Evolutionary conservation across 345 rosid genomes (phyloP), one percentile per base, ranked within the genome.

Genomic region (Salix dunnii): DNA sequence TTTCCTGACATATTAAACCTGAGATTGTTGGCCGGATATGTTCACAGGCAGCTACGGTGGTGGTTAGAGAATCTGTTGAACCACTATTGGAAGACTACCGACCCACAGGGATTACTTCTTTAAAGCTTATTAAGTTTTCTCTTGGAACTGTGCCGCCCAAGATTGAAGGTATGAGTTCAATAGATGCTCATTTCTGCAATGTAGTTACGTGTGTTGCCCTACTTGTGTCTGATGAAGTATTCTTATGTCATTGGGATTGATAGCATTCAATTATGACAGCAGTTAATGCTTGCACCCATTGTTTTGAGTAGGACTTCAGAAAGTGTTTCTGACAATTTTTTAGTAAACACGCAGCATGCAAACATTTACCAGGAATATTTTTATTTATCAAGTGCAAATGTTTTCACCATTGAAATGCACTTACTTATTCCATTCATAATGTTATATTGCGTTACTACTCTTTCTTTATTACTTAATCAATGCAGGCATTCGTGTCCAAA

Each of bases 131-230:
- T 84, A 96, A 94, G 81, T 79, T 96, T 81, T 87, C 96, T 70
- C 89, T 96, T 46, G 99, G 99, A 81, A 96, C 86, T 62, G 98
- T 96, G 79, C 91, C 98, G 55, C 99, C 99, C 21, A 96, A 94
- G 88, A 92, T 96, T 85, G 99, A 92, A 91, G 98, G 99, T 94
- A 89, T 72, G 68, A 43, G 28, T 33, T 68, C 35, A 25, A 70
- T 72, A 42, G n/a, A 30, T 28, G 70, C 51, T 78, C 38, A 3
- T 61, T 58, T 25, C 38, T 58, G 18, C n/a, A 36, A 51, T 72
- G 73, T 51, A 31, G 23, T 6, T 14, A 0, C 5, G 35, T 33
- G 1, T 28, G 1, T 49, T 66, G 38, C 58, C 25, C 36, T 12
- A 17, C 17, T 60, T 31, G 11, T 68, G 25, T 36, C 53, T 49